A percentile compares a stretch with the other conserved stretches of the same genome.
Conservation (phyloP, 2,329 filamentous ascomycete genomes). For the Penicillium sp. region DNA sequence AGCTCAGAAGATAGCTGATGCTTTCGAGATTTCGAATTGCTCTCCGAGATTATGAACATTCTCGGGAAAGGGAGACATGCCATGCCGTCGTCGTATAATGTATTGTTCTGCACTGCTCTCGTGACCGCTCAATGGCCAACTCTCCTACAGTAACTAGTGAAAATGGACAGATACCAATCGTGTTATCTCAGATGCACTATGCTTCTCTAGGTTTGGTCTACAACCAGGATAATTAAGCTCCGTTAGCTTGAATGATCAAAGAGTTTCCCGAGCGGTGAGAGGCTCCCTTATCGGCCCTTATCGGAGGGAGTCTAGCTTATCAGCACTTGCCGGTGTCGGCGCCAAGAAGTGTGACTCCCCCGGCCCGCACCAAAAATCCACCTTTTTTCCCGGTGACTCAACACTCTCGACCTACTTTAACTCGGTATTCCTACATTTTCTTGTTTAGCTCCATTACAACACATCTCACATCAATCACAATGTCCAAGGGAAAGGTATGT, state of each 20-base stretch:
- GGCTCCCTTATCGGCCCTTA: constrained; percentile 17
- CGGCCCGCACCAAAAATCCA: constrained; percentile 25
- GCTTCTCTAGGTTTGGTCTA: neutral
- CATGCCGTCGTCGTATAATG: neutral
- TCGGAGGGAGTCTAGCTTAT: constrained; percentile 12
- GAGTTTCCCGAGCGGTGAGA: neutral
- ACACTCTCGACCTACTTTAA: constrained; percentile 16
- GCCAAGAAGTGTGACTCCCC: constrained; percentile 26
- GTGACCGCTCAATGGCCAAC: neutral
- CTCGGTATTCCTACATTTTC: constrained; percentile 10
- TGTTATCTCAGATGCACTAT: neutral
- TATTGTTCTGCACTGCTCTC: neutral
- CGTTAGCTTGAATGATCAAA: neutral
- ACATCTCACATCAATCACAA: constrained; percentile 19
- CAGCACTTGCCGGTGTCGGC: constrained; percentile 20
- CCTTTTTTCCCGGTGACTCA: constrained; percentile 27
- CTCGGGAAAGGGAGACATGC: neutral
- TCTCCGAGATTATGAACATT: neutral
- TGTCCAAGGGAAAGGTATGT: constrained; percentile 31
- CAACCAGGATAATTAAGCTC: neutral
- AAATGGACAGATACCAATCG: neutral
- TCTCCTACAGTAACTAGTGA: neutral
- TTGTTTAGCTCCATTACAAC: constrained; percentile 5
- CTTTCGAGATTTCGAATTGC: neutral
- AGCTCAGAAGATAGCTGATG: too few relatives aligned